Evolutionary conservation across 345 rosid genomes (phyloP), one percentile per base, ranked within the genome.

Genomic region (Pugionium cornutum): DNA sequence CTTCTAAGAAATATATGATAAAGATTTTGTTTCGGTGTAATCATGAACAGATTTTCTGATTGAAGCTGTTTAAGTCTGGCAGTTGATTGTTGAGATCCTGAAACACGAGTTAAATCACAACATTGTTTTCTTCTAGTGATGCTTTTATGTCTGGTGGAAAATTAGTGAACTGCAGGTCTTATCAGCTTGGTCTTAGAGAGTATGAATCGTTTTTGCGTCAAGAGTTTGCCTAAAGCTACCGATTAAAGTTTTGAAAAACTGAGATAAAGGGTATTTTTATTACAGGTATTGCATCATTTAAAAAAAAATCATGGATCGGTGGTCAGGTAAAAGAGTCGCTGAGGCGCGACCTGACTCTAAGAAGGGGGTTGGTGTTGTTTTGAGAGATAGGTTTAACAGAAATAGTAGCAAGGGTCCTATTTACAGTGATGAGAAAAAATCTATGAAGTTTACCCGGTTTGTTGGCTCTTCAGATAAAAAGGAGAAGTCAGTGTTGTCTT

Each of bases 311-410:
- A 94, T 94, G 99, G 97, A 86, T 75, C 83, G 81, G 45, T 82
- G 80, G 77, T 78, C 95, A 6, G 80, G 92, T 67, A 88, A 86
- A 78, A 80, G 85, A 79, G 77, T 78, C 70, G 62, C 66, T 18
- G 70, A 86, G 47, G 75, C 77, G 54, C 67, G 75, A 69, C 72
- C 75, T 49, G 77, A 78, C 57, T 63, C 85, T 3, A 75, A 74
- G 51, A 92, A 85, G 75, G 79, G 87, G 7, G 68, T 77, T 46
- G 76, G 85, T 67, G 78, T 80, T 72, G 77, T 75, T 66, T 64
- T 85, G 69, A 81, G 85, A 78, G 97, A 87, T n/a, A 80, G 71
- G 25, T 73, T 78, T 40, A 80, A 77, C 44, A 81, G 70, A 55
- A 78, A 78, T 74, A 81, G 74, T 45, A 75, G 47, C 28, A 84